Evolutionary conservation across 83 land plant species (phyloP).

Genomic region (Thuja plicata): DNA sequence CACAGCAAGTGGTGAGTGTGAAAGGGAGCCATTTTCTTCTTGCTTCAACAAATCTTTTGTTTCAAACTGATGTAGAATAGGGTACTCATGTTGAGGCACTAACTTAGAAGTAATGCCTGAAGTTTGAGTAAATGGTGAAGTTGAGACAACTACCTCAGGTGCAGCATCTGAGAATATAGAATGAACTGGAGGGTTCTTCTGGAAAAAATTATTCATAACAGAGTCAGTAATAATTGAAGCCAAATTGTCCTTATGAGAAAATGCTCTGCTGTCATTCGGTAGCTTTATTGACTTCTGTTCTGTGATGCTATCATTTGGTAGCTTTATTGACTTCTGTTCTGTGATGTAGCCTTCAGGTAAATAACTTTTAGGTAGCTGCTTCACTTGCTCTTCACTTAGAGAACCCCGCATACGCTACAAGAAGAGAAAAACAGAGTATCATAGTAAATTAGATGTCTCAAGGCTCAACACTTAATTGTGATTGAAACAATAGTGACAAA

Average conservation of each 20-base stretch:
- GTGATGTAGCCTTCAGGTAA: not conserved
- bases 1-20: not conserved
- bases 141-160: not conserved
- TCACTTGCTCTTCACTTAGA: slow-evolving; percentile 10
- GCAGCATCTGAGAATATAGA: not conserved
- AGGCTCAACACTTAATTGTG: not conserved
- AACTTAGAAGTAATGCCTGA: not conserved
- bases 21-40: not conserved
- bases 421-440: not conserved
- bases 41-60: not conserved
- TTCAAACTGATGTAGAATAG: not conserved
- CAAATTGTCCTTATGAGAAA: not conserved
- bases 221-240: not conserved
- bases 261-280: not conserved
- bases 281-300: not conserved
- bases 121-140: not conserved
- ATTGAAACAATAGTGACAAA: not conserved
- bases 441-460: not conserved
- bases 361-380: slow-evolving; percentile 7
- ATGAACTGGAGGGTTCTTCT: not conserved
- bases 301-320: not conserved
- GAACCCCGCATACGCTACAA: slow-evolving; percentile 9
- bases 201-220: not conserved
- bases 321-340: not conserved
- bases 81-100: not conserved